Conservation (phyloP, 306 rosid species). For the Elaeagnus macrophylla region DNA sequence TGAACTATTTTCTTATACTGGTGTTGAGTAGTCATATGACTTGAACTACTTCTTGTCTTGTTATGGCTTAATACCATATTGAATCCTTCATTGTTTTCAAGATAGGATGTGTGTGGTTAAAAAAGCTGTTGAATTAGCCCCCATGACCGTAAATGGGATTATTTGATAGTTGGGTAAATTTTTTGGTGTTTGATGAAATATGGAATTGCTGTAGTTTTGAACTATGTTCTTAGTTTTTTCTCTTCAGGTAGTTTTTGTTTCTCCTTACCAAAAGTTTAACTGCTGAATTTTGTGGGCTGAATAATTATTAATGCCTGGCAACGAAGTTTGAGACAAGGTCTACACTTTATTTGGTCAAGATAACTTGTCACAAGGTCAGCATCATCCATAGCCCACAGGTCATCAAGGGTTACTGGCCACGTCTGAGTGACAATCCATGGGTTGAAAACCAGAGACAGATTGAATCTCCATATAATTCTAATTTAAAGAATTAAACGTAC, state of each 20-base stretch:
- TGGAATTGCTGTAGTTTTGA: slow-evolving; percentile 10
- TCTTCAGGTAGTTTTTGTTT: slow-evolving; percentile 19
- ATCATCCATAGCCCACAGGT: slow-evolving; percentile 73
- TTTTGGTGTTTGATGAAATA: too few species aligned
- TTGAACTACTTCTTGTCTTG: too few species aligned
- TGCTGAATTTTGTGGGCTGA: slow-evolving; percentile 41
- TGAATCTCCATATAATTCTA: slow-evolving; percentile 59
- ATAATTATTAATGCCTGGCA: slow-evolving; percentile 90
- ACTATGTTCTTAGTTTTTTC: slow-evolving; percentile 18
- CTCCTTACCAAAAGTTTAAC: slow-evolving; percentile 27
- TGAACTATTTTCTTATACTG: too few species aligned
- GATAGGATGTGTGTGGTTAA: too few species aligned
- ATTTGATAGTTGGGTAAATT: neutral
- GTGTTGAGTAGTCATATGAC: too few species aligned
- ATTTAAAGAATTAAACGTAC: slow-evolving; percentile 72
- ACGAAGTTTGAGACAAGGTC: slow-evolving; percentile 99
- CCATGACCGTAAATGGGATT: too few species aligned
- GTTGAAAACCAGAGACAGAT: slow-evolving; percentile 65
- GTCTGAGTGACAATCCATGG: slow-evolving; percentile 62
- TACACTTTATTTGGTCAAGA: slow-evolving; percentile 98
- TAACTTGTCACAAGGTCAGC: slow-evolving; percentile 84
- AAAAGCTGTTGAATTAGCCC: too few species aligned
- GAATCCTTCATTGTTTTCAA: too few species aligned
- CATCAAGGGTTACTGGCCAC: slow-evolving; percentile 77
- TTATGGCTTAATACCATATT: too few species aligned